These are phyloP conservation scores for Cladosporium oxysporum DNA, from an alignment of 2,329 filamentous ascomycete genomes.

Conservation along the genomic window DNA sequence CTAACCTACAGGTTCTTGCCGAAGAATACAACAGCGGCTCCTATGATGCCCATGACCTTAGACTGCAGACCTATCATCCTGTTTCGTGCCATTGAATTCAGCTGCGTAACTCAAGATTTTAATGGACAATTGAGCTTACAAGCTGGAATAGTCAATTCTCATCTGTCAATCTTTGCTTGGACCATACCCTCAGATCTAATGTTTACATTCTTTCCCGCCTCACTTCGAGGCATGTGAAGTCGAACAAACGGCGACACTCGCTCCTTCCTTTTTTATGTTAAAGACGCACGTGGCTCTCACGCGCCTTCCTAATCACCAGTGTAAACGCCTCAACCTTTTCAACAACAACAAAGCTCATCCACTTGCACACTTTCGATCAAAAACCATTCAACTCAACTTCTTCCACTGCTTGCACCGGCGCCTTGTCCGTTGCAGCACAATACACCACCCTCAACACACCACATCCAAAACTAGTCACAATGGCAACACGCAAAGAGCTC, in stretches of 20 bases:
- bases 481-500: neutral
- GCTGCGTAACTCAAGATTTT: neutral
- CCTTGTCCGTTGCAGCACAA: neutral
- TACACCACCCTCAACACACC: neutral
- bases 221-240: neutral
- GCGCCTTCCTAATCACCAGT: neutral
- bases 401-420: neutral
- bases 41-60: no score
- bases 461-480: conserved; percentile 4
- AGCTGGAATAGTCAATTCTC: neutral
- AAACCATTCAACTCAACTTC: neutral
- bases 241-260: neutral
- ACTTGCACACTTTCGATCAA: neutral
- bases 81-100: neutral
- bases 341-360: neutral
- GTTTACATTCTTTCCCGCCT: neutral
- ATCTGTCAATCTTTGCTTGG: neutral
- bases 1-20: neutral
- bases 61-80: neutral
- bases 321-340: neutral
- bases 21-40: neutral
- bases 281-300: neutral
- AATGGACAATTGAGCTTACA: neutral
- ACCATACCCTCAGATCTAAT: neutral
- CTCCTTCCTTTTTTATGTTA: conserved; percentile 2